Conservation (phyloP, 768 basidiomycete genomes). For the Podaxis sp. region DNA sequence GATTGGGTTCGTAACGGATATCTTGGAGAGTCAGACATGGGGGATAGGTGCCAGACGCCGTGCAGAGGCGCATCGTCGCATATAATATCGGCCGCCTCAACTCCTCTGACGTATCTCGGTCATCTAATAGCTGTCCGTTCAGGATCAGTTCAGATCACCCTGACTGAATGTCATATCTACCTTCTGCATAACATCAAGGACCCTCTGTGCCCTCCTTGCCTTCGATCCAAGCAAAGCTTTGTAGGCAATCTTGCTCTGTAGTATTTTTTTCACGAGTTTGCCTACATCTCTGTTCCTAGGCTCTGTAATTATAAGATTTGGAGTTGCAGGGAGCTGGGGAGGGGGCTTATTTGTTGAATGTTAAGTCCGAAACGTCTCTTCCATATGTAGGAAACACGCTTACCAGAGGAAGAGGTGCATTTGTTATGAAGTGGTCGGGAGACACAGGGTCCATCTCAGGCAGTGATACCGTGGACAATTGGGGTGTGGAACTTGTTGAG, state of each 20-base stretch:
- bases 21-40: constrained; percentile 22
- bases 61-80: constrained; percentile 20
- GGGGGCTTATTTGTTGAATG: too few species aligned
- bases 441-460: too few species aligned
- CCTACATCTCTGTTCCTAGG: too few species aligned
- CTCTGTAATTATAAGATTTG: too few species aligned
- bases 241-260: not conserved
- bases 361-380: too few species aligned
- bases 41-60: constrained; percentile 26
- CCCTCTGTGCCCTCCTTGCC: not conserved
- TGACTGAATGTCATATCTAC: not conserved
- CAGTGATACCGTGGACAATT: too few species aligned
- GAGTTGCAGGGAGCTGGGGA: too few species aligned
- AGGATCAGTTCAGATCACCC: not conserved
- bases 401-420: too few species aligned
- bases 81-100: not conserved
- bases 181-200: not conserved
- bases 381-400: too few species aligned
- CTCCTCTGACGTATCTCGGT: not conserved
- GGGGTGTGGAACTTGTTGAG: too few species aligned
- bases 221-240: not conserved
- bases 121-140: not conserved
- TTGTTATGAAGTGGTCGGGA: too few species aligned
- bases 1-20: constrained; percentile 15
- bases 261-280: not conserved